Base-by-base conservation (phyloP, 2,329 filamentous ascomycete genomes). In the Nigrospora oryzae region DNA sequence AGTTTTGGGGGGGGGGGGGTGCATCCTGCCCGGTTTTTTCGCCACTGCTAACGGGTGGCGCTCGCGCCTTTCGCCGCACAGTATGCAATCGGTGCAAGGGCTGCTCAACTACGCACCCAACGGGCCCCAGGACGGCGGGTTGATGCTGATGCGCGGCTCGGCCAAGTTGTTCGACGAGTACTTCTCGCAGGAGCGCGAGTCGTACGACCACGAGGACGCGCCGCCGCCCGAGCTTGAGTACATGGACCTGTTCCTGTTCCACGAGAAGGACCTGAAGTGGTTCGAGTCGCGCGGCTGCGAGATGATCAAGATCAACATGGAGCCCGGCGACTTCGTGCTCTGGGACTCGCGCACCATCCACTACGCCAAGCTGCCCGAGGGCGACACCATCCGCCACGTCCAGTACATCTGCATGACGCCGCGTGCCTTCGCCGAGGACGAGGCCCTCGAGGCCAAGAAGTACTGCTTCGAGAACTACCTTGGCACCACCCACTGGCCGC, bases 301-400 rank as follows among this genome's bases (percentile, higher is more conserved):
- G 44, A 44, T 63, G 6, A 38, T 63, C 34, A 71, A 72, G 55
- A 52, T 70, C 10, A 56, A 59, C 40, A 54, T 62, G 16, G 68
- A 66, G 14, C 63, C 66, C 11, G 68, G 68, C 6, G 68, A 70
- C 46, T 53, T 71, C 46, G 60, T 71, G 5, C 55, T 71, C 7
- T 70, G 69, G 70, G 69, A 72, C 47, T 66, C 64, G 4, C 57
- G 72, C 4, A 69, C 67, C 0, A 66, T 73, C 42, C 71, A 75
- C 53, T 74, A 67, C 49, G 62, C 59, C 36, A 47, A 52, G 11
- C 46, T 64, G 5, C 60, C 64, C 11, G 59, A 65, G 43, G 59
- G 57, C 11, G 51, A 64, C n/a, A 56, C 60, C 32, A 59, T 66
- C 42, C 56, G 65, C 16, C 51, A 61, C 30, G 59, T 64, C 7